These are phyloP conservation scores for Strobilomyces dryophilus DNA, from an alignment of 768 basidiomycete species.

Conservation along the genomic window DNA sequence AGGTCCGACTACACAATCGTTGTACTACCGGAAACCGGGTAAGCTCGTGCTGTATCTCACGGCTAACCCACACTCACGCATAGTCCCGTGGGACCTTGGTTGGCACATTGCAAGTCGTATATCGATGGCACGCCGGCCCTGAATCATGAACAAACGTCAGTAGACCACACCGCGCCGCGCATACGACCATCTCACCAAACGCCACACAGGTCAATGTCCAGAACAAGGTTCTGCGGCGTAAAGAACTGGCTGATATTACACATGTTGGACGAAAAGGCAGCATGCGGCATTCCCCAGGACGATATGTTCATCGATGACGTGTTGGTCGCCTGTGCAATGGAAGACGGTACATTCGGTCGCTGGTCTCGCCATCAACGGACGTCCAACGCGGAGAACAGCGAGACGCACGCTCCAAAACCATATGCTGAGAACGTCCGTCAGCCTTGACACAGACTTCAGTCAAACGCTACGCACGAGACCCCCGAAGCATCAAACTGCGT, in stretches of 20 bases:
- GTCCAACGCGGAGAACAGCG: background rate
- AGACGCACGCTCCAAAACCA: constrained; percentile 47
- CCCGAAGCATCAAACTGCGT: constrained; percentile 62
- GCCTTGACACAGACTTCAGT: background rate
- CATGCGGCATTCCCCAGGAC: constrained; percentile 44
- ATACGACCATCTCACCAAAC: constrained; percentile 34
- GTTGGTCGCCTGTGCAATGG: constrained; percentile 30
- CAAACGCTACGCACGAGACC: constrained; percentile 36
- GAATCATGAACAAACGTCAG: background rate
- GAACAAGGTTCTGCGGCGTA: constrained; percentile 44
- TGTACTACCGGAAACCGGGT: constrained; percentile 34
- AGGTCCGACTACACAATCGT: constrained; percentile 51
- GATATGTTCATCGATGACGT: constrained; percentile 35
- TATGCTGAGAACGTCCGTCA: constrained; percentile 30
- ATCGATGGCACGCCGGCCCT: constrained; percentile 49
- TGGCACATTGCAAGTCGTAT: constrained; percentile 41
- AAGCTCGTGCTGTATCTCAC: background rate
- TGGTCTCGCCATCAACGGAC: constrained; percentile 18
- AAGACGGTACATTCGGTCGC: constrained; percentile 36
- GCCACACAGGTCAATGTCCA: constrained; percentile 56
- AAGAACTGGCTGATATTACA: constrained; percentile 47
- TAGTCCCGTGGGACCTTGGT: constrained; percentile 34
- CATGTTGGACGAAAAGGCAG: constrained; percentile 35
- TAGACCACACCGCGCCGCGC: too few species aligned
- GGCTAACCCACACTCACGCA: constrained; percentile 33